These are phyloP conservation scores for Trypanosoma melophagium DNA, from an alignment of 208 protist genomes.

Conservation along the genomic window DNA sequence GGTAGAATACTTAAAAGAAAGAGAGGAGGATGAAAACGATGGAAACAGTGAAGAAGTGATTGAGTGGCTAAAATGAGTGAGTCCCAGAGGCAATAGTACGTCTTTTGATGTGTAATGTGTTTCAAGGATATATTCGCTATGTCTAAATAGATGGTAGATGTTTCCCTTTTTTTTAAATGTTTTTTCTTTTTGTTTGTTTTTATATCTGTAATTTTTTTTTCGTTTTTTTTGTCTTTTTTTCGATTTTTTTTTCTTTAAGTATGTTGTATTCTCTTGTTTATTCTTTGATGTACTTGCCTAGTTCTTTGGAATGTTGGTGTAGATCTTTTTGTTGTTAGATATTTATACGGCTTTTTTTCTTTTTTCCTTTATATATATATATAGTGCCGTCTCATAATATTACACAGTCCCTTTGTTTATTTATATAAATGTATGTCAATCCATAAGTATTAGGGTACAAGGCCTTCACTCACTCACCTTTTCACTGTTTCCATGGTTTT, in stretches of 20 bases:
- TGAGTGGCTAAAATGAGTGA: no score
- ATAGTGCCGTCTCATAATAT: slow-evolving; percentile 12
- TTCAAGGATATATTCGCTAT: no score
- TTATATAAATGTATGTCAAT: slow-evolving; percentile 19
- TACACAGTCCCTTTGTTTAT: slow-evolving; percentile 31
- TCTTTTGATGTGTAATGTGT: no score
- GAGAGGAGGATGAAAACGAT: slow-evolving; percentile 5
- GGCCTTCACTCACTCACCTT: slow-evolving; percentile 15
- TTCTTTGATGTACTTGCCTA: slow-evolving; percentile 19
- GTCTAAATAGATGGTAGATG: no score
- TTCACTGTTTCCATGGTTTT: slow-evolving; percentile 31
- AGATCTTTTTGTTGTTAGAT: no score
- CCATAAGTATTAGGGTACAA: neutral
- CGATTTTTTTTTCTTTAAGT: neutral
- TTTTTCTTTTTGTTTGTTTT: neutral
- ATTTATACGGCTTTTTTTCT: neutral
- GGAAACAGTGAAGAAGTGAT: neutral
- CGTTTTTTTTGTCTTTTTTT: slow-evolving; percentile 1
- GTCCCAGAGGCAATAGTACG: no score
- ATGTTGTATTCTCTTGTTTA: slow-evolving; percentile 5
- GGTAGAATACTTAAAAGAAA: neutral
- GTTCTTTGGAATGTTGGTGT: slow-evolving; percentile 27
- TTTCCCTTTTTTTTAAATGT: no score
- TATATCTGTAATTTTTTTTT: neutral
- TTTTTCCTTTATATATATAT: slow-evolving; percentile 14